Base-by-base conservation (phyloP, 495 filamentous ascomycete genomes). In the Penicillium nucicola region DNA sequence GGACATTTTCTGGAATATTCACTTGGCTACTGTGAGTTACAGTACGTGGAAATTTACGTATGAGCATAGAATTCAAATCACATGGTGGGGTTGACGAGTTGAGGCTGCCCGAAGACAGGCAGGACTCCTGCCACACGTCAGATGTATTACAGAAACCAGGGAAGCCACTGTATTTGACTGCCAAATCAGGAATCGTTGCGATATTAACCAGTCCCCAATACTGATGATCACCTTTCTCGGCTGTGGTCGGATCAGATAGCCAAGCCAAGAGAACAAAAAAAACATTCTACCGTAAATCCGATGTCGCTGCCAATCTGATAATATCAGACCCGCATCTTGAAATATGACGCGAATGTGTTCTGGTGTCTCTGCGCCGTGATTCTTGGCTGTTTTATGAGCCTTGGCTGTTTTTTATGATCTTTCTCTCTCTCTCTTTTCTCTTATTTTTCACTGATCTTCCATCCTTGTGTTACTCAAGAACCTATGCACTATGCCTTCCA, bases 401-500 rank as follows among this genome's bases (percentile, higher is more conserved):
- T n/a, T n/a, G n/a, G n/a, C n/a, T n/a, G n/a, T n/a, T n/a, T 35
- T 5, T 17, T 11, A 10, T 9, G 28, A 32, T 25, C 37, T 41
- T 3, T 48, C 4, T 38, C 35, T 35, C 28, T 17, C 20, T 40
- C 39, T 39, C 18, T 7, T 32, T 50, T 41, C 32, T 33, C 34
- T 30, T 32, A 18, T 15, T 30, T 39, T 33, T 32, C 7, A 22
- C 18, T 40, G 35, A 8, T n/a, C 13, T 5, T 43, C 28, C 28
- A 14, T 35, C 32, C n/a, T 37, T 23, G 39, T 12, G n/a, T 40
- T 23, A 20, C 22, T 18, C 18, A 6, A 32, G 38, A 41, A 34
- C 35, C 28, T 45, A 17, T 17, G 15, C 50, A 52, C 17, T 7
- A 72, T 72, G 69, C 63, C 65, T 32, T 64, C 65, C 42, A 65